Percentiles rank a stretch among this genome's conserved stretches.
Evolutionary conservation across 225 moss, liverwort and hornwort species (phyloP).

Genomic region (Bryoerythrophyllum caledonicum): DNA sequence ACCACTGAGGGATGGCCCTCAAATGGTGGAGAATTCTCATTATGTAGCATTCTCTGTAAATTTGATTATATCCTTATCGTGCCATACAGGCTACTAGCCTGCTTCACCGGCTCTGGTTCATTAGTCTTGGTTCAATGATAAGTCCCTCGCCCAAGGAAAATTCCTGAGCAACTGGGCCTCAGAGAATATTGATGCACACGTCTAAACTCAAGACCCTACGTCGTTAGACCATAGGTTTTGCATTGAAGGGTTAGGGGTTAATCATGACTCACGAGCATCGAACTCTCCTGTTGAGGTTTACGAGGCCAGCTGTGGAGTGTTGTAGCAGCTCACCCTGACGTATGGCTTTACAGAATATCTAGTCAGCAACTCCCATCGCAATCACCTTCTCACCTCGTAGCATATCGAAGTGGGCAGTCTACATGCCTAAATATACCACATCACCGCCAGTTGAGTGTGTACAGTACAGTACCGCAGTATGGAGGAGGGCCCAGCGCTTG

Average conservation of each 20-base stretch:
- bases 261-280: background rate
- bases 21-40: slow-evolving; percentile 13
- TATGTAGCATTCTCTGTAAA: slow-evolving; percentile 19
- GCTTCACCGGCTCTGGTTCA: background rate
- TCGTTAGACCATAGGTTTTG: no score
- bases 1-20: slow-evolving; percentile 19
- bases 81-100: background rate
- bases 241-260: no score
- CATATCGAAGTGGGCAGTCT: slow-evolving; percentile 16
- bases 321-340: slow-evolving; percentile 27
- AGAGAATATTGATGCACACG: background rate
- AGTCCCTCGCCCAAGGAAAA: slow-evolving; percentile 13
- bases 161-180: background rate
- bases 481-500: slow-evolving; percentile 6
- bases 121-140: slow-evolving; percentile 2
- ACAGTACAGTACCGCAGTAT: slow-evolving; percentile 9
- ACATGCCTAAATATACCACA: slow-evolving; percentile 32
- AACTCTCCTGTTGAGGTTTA: background rate
- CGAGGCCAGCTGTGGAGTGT: slow-evolving; percentile 28
- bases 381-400: background rate
- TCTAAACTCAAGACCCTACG: no score
- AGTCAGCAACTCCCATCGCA: slow-evolving; percentile 19
- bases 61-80: slow-evolving; percentile 14
- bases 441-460: slow-evolving; percentile 38
- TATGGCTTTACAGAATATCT: slow-evolving; percentile 32